phyloP scores from a whole-genome alignment of 345 rosid species.

The Syzygium jambos region DNA sequence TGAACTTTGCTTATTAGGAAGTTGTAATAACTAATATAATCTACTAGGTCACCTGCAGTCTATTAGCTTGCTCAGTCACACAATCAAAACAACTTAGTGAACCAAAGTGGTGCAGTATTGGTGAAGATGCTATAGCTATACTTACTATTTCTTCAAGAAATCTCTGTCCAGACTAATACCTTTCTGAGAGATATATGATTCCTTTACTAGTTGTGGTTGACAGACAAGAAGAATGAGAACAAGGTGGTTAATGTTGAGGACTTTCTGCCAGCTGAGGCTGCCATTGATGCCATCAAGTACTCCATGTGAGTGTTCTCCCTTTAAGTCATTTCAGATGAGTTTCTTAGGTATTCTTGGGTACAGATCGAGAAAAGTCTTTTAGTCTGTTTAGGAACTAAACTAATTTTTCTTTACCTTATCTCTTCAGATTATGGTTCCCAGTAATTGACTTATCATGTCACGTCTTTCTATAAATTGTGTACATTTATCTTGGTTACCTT shows the following conservation, averaged over 20 bases:
- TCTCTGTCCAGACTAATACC: background rate
- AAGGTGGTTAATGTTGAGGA: conserved; percentile 89
- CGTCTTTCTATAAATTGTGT: background rate
- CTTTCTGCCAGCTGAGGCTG: conserved; percentile 77
- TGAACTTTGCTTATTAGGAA: background rate
- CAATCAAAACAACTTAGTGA: background rate
- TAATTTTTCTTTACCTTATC: background rate
- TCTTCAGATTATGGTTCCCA: background rate
- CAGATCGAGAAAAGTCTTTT: background rate
- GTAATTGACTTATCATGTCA: background rate
- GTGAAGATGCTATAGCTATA: background rate
- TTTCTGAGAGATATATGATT: background rate
- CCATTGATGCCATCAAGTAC: conserved; percentile 67
- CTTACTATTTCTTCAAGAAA: background rate
- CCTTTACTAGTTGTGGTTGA: conserved; percentile 25
- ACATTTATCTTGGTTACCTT: background rate
- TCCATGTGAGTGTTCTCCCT: conserved; percentile 57
- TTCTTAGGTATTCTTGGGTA: background rate
- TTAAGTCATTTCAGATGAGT: background rate
- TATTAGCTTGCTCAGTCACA: background rate
- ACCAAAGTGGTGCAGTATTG: background rate
- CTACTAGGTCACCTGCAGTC: background rate
- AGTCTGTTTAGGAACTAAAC: background rate
- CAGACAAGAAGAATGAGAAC: conserved; percentile 99
- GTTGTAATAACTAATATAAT: background rate